phyloP scores from a whole-genome alignment of 2,329 filamentous ascomycete genomes.

The Diaporthe humulicola region DNA sequence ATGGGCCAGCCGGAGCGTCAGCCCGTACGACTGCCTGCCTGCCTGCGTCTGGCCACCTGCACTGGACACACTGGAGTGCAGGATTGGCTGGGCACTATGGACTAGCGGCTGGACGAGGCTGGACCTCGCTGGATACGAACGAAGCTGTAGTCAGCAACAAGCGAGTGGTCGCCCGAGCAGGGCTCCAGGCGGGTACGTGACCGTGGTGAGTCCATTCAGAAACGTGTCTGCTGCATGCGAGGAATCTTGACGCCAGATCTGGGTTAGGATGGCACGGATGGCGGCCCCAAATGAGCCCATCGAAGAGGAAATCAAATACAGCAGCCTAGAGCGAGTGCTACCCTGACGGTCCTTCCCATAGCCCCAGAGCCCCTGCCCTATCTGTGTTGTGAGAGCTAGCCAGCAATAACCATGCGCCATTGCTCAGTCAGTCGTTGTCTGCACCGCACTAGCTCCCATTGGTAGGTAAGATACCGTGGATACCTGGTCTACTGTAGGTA shows the following conservation, averaged over 20 bases:
- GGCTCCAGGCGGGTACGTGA: constrained; percentile 23
- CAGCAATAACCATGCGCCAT: no score
- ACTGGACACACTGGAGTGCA: not conserved
- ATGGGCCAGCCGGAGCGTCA: not conserved
- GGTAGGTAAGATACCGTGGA: not conserved
- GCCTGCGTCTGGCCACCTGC: not conserved
- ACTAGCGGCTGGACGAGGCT: not conserved
- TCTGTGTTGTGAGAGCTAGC: no score
- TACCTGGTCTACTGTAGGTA: no score
- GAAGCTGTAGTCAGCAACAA: constrained; percentile 23
- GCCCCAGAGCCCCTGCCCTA: not conserved
- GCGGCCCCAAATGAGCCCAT: not conserved
- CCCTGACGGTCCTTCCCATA: not conserved
- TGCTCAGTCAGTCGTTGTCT: no score
- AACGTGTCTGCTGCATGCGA: constrained; percentile 27
- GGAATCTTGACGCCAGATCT: constrained; percentile 24
- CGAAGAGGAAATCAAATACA: not conserved
- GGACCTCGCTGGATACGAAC: not conserved
- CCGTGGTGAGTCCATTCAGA: constrained; percentile 15
- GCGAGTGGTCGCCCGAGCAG: not conserved
- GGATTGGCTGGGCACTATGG: not conserved
- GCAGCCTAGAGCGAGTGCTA: constrained; percentile 14
- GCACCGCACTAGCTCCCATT: not conserved
- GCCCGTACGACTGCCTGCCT: constrained; percentile 2
- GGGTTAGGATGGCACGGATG: constrained; percentile 11